Percentiles rank a stretch among this genome's conserved stretches.
Conservation (phyloP, 2,329 filamentous ascomycete species). For the Botrytis aclada region DNA sequence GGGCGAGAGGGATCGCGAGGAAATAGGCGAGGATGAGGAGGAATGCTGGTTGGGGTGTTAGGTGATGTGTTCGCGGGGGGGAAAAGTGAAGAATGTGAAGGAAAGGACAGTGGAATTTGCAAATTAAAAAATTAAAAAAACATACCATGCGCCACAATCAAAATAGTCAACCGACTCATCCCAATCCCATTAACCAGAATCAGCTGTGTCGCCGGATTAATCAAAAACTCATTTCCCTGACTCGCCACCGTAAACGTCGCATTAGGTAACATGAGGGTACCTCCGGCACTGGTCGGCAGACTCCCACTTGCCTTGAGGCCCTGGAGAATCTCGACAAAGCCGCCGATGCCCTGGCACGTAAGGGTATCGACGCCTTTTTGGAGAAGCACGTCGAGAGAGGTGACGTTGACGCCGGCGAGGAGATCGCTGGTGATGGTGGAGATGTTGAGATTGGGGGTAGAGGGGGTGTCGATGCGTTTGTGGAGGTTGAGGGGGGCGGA, state of each 20-base stretch:
- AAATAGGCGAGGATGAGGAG: conserved; percentile 11
- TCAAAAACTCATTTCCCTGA: not conserved
- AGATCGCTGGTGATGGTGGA: not conserved
- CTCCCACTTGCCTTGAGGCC: not conserved
- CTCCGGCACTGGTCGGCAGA: not conserved
- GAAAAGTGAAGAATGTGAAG: too few relatives aligned
- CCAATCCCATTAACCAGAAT: not conserved
- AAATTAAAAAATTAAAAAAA: too few relatives aligned
- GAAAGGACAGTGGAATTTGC: too few relatives aligned
- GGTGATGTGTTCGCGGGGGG: too few relatives aligned
- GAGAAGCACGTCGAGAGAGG: not conserved
- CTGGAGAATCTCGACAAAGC: not conserved
- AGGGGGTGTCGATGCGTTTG: not conserved
- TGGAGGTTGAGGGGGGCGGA: not conserved
- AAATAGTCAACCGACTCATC: not conserved
- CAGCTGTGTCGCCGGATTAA: not conserved
- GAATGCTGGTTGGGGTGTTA: not conserved
- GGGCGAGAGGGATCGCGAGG: not conserved
- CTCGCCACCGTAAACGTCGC: not conserved
- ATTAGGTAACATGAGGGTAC: not conserved
- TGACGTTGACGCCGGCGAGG: conserved; percentile 6
- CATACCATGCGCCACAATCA: conserved; percentile 17
- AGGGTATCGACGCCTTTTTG: conserved; percentile 10
- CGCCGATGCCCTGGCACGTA: conserved; percentile 1
- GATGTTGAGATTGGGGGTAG: not conserved